phyloP scores from a whole-genome alignment of 163 green algal species.

The Coccomyxa subellipsoidea region DNA sequence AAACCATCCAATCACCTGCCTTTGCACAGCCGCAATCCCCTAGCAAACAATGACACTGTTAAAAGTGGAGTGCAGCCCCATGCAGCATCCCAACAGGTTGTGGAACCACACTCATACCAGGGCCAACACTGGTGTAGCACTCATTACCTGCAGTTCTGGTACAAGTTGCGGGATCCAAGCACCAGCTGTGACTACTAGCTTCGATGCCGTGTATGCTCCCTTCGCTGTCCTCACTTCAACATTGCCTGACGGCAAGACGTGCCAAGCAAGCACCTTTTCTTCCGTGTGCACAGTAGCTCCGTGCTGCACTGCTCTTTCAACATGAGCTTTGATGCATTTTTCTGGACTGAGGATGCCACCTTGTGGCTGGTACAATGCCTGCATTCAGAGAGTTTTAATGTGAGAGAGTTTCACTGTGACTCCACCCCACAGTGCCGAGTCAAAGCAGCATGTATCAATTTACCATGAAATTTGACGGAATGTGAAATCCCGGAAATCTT shows the following conservation, averaged over 20 bases:
- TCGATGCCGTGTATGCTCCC: constrained; percentile 15
- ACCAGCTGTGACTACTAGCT: constrained; percentile 43
- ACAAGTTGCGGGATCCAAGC: constrained; percentile 45
- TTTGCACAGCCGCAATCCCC: constrained; percentile 20
- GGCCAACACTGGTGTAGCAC: not conserved
- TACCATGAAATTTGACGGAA: constrained; percentile 28
- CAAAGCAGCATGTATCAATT: too few relatives aligned
- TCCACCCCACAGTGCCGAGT: too few relatives aligned
- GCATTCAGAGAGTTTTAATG: too few relatives aligned
- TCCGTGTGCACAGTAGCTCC: constrained; percentile 29
- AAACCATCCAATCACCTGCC: constrained; percentile 59
- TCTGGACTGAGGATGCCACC: constrained; percentile 46
- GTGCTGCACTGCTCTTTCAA: constrained; percentile 19
- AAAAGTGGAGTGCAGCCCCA: too few relatives aligned
- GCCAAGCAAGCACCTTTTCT: constrained; percentile 28
- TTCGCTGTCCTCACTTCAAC: constrained; percentile 23
- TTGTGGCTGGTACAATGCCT: constrained; percentile 36
- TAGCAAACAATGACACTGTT: not conserved
- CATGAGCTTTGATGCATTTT: constrained; percentile 35
- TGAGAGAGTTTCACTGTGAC: too few relatives aligned
- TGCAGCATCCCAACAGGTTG: too few relatives aligned
- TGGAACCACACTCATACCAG: too few relatives aligned
- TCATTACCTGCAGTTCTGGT: constrained; percentile 36
- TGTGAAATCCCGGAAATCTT: constrained; percentile 34
- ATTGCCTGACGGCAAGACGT: not conserved